Percentiles rank a stretch among this genome's conserved stretches.
Evolutionary conservation across 2,329 filamentous ascomycete genomes (phyloP).

Genomic region (Trichoderma afroharzianum): DNA sequence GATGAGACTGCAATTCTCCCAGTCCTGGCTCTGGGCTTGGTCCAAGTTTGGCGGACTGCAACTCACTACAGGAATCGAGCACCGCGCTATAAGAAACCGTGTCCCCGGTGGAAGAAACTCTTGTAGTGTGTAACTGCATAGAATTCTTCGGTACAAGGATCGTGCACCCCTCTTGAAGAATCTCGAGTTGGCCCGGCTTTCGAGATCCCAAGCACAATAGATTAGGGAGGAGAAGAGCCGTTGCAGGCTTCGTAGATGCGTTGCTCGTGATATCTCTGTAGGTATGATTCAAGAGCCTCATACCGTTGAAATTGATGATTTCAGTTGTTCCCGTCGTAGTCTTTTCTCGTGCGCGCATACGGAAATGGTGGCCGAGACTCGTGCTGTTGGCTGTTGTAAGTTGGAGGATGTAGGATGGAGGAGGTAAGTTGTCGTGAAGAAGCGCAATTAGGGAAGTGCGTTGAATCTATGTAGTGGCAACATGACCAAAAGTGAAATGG

Average conservation of each 20-base stretch:
- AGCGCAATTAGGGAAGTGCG: neutral
- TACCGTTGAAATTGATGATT: neutral
- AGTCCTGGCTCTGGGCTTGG: neutral
- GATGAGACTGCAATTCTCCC: neutral
- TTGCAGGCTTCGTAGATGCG: neutral
- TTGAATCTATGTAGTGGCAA: neutral
- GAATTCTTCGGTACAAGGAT: neutral
- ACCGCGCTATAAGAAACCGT: neutral
- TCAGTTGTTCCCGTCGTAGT: rapidly evolving
- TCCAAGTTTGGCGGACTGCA: neutral
- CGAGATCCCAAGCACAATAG: too few relatives aligned
- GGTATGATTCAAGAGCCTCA: neutral
- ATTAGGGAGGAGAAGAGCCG: neutral
- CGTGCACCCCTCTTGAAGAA: neutral
- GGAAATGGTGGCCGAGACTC: neutral
- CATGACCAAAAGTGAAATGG: neutral
- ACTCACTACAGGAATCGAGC: neutral
- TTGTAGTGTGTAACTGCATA: neutral
- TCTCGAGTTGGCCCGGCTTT: neutral
- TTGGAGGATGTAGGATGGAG: neutral
- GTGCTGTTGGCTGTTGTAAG: neutral
- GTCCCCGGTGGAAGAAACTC: neutral
- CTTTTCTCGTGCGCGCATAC: neutral
- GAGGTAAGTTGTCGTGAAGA: neutral
- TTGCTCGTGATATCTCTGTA: neutral